Evolutionary conservation across 2,329 filamentous ascomycete genomes (phyloP).

Genomic region (Acrocalymma vagum): DNA sequence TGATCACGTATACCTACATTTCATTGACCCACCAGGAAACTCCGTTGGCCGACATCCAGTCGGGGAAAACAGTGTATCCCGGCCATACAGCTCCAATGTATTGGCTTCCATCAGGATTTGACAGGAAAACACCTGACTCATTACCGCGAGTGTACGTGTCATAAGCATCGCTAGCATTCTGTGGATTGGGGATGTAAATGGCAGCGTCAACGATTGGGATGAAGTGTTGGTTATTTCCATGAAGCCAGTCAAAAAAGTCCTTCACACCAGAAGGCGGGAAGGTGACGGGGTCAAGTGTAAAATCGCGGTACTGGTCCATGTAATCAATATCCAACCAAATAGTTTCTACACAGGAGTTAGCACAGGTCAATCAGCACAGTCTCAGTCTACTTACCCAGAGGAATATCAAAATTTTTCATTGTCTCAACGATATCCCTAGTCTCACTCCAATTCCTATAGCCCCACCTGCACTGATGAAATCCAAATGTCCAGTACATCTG

Average conservation of each 20-base stretch:
- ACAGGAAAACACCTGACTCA: constrained; percentile 59
- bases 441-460: constrained; percentile 77
- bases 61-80: constrained; percentile 68
- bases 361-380: background rate
- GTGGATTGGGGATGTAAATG: constrained; percentile 77
- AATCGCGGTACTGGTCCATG: constrained; percentile 61
- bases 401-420: constrained; percentile 64
- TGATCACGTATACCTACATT: constrained; percentile 44
- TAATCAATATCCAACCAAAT: constrained; percentile 58
- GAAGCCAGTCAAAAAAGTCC: constrained; percentile 62
- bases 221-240: constrained; percentile 65
- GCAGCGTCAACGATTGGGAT: constrained; percentile 68
- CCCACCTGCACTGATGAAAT: constrained; percentile 85
- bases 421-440: constrained; percentile 66
- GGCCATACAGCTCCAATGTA: constrained; percentile 67
- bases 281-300: constrained; percentile 62
- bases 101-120: constrained; percentile 62
- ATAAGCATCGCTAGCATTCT: constrained; percentile 70
- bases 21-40: constrained; percentile 68
- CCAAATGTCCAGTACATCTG: constrained; percentile 83
- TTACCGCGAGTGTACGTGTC: constrained; percentile 61
- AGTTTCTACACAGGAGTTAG: constrained; percentile 28
- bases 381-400: constrained; percentile 44
- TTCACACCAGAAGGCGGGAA: constrained; percentile 60
- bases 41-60: constrained; percentile 67